Base-by-base conservation (phyloP, 441 rosid species). In the Croton setiger region DNA sequence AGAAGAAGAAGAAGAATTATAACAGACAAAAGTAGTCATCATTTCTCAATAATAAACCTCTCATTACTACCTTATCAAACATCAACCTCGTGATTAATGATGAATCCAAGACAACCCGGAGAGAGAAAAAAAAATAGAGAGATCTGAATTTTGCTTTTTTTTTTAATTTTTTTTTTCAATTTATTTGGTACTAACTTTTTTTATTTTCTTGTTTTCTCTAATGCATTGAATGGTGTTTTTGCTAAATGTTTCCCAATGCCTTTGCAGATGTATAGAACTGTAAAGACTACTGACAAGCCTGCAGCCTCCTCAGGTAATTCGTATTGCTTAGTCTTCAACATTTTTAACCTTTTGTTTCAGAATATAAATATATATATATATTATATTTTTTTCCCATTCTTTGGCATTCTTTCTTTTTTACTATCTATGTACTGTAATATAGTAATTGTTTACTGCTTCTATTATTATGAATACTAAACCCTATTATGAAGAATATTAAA, bases 221-320 rank as follows among this genome's bases (percentile, higher is more conserved):
- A 61, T 60, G 56, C 37, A 56, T 39, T 60, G 56, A 14, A 44
- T 35, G 39, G 41, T 43, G 17, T 66, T n/a, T 51, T 18, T 51
- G 49, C 63, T 66, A 39, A 73, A 27, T 60, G 72, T 9, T 73
- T n/a, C 41, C 63, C 43, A n/a, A 45, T 74, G 68, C 31, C 68
- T 68, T 72, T 77, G 77, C 84, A 90, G 96, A 90, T 90, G 96
- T 90, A 90, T 82, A 85, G 96, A 80, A 90, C 93, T 73, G 91
- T 90, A 52, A 90, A 88, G 87, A 87, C 93, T 67, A 90, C 96
- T 76, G 91, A 88, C 82, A 88, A 82, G 74, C 82, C 91, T 69
- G 90, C 88, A 58, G 87, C 87, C 81, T 89, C 90, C 65, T 87
- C 96, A 71, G 96, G 96, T 89, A 87, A 76, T 75, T 75, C 79